Evolutionary conservation across 2,329 filamentous ascomycete genomes (phyloP).

Genomic region (Ophiostoma sp.): DNA sequence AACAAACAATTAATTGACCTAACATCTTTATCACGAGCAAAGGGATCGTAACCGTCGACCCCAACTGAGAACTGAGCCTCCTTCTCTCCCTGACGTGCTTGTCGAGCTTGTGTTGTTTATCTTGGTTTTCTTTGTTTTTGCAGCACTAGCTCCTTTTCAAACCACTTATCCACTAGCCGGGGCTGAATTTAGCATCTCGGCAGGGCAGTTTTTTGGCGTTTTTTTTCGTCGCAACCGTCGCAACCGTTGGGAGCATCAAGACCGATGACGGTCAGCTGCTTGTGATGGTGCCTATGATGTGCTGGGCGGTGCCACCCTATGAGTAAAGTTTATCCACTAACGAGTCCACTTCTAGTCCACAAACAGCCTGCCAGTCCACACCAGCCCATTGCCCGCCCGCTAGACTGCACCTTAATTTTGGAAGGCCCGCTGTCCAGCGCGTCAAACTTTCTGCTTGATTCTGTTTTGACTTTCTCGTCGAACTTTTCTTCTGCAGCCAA

Average conservation of each 20-base stretch:
- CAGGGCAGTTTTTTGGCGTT: not conserved
- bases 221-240: not conserved
- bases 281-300: not conserved
- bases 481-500: not conserved
- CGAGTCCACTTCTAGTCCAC: not conserved
- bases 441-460: too few species aligned
- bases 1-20: not conserved
- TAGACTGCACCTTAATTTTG: not conserved
- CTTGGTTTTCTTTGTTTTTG: not conserved
- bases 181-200: not conserved
- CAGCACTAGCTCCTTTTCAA: not conserved
- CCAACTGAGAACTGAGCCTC: not conserved
- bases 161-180: not conserved
- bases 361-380: too few species aligned
- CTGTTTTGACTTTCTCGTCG: too few species aligned
- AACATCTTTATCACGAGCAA: not conserved
- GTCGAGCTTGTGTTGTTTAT: not conserved
- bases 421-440: not conserved
- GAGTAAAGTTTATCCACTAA: not conserved
- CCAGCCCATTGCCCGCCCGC: not conserved
- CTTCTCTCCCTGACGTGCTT: not conserved
- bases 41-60: not conserved
- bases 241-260: not conserved
- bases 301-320: not conserved
- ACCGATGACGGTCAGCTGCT: not conserved